These are phyloP conservation scores for Phytopythium boreale DNA, from an alignment of 352 stramenopile species.

Conservation along the genomic window DNA sequence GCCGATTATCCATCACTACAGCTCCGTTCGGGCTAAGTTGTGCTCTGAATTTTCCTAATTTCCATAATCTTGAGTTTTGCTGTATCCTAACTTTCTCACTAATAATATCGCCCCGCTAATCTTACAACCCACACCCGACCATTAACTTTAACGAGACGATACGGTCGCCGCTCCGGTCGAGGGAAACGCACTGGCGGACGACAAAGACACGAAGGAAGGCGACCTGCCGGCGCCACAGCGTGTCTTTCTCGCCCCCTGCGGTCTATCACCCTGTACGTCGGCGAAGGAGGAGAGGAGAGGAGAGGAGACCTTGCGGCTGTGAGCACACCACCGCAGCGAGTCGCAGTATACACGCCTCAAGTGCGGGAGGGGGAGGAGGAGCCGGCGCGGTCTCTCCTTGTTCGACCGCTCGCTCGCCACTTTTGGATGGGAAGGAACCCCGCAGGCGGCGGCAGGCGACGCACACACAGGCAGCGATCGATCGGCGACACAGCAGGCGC, in stretches of 20 bases:
- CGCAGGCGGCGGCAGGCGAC: background rate
- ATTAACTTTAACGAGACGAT: background rate
- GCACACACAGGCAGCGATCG: background rate
- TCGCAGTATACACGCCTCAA: background rate
- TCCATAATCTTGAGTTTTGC: no score
- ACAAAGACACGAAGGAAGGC: constrained; percentile 2
- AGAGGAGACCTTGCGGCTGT: background rate
- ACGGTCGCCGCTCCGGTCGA: background rate
- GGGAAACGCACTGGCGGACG: background rate
- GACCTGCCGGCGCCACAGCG: background rate
- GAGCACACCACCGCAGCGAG: background rate
- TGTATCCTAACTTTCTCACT: no score
- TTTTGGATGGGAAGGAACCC: constrained; percentile 3
- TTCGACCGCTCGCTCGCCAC: background rate
- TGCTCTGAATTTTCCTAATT: background rate
- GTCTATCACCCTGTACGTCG: background rate
- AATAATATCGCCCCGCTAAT: background rate
- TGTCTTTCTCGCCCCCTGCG: background rate
- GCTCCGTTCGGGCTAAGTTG: background rate
- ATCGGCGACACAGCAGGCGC: background rate
- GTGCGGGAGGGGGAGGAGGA: background rate
- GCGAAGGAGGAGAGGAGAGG: background rate
- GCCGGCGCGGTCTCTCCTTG: background rate
- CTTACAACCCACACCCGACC: background rate
- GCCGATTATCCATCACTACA: background rate